A percentile compares a stretch with the other conserved stretches of the same genome.
phyloP scores from a whole-genome alignment of 768 basidiomycete species.

The Candolleomyces aberdarensis region DNA sequence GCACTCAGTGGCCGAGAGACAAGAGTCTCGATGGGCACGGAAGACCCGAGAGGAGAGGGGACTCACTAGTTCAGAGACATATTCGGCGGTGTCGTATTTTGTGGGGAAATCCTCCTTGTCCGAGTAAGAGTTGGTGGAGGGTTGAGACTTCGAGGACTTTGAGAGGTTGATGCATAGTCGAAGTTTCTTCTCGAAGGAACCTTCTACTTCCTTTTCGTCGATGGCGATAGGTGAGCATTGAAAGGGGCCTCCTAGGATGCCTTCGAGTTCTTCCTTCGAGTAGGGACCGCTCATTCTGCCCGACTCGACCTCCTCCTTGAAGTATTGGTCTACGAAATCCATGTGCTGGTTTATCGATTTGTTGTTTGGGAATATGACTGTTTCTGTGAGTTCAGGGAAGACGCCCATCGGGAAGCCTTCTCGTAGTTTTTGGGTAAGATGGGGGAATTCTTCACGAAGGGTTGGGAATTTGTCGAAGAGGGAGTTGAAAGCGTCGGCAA shows the following conservation, averaged over 20 bases:
- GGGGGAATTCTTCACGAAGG: conserved; percentile 22
- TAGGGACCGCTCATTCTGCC: conserved; percentile 13
- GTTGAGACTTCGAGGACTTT: background rate
- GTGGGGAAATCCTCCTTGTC: conserved; percentile 23
- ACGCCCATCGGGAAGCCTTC: conserved; percentile 24
- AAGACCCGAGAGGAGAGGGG: background rate
- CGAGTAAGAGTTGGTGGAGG: conserved; percentile 6
- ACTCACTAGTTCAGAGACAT: conserved; percentile 24
- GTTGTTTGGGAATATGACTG: conserved; percentile 21
- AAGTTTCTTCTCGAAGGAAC: conserved; percentile 15
- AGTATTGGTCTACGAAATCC: conserved; percentile 15
- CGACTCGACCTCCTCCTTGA: conserved; percentile 18
- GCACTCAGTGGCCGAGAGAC: too few relatives aligned
- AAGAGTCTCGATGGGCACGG: background rate
- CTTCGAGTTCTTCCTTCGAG: conserved; percentile 24
- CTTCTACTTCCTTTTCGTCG: conserved; percentile 10
- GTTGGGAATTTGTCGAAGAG: conserved; percentile 23
- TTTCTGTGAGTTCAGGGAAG: conserved; percentile 19
- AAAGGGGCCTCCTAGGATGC: conserved; percentile 11
- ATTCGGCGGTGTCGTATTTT: conserved; percentile 19
- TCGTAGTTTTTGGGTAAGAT: conserved; percentile 16
- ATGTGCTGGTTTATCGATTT: conserved; percentile 6
- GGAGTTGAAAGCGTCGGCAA: conserved; percentile 22
- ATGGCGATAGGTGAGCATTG: conserved; percentile 16
- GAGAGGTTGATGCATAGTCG: conserved; percentile 4